Base-by-base conservation (phyloP, 805 yeast species). In the Starmerella potacharoeniae region DNA sequence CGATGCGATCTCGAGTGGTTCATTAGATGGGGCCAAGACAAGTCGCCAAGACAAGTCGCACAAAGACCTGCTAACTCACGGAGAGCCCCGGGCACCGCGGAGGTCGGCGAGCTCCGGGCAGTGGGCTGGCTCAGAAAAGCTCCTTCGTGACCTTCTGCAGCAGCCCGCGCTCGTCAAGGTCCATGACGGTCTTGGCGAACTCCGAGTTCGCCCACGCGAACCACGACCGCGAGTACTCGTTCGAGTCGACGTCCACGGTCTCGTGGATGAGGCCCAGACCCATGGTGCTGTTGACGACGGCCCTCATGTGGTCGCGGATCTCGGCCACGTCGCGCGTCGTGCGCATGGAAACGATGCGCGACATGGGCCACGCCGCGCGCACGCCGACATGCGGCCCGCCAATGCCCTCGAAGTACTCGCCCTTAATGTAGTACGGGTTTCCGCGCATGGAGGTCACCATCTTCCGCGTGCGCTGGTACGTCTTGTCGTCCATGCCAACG, bases 151-250 rank as follows among this genome's bases (percentile, higher is more conserved):
- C 63, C 42, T 54, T 51, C 29, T 43, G 43, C 9, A 62, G 56
- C 14, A 60, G 51, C 2, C 62, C 61, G 6, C 84, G 71, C 55
- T 75, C 70, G 2, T 91, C 89, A 58, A 88, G 70, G 62, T 86
- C 83, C 47, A 88, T 67, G n/a, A 88, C 82, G 0, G 95, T 83
- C 68, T 86, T 86, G 22, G 89, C 96, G 70, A 88, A 86, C 68
- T 89, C 96, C 1, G 95, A 81, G 66, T 88, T 88, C 62, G 95
- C 85, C 96, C 96, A 88, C 5, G 95, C 84, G 72, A 89, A 89
- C 96, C 96, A 88, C 2, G 93, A 79, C 57, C 96, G 72, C 0
- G 95, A 85, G 66, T 69, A 89, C 2, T 71, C 71, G n/a, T 56
- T 51, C 6, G 75, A 70, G 61, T 82, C 75, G 9, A 87, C 95